Percentiles rank a stretch among this genome's conserved stretches.
Evolutionary conservation across 768 basidiomycete species (phyloP).

Genomic region (Butyriboletus loyo): DNA sequence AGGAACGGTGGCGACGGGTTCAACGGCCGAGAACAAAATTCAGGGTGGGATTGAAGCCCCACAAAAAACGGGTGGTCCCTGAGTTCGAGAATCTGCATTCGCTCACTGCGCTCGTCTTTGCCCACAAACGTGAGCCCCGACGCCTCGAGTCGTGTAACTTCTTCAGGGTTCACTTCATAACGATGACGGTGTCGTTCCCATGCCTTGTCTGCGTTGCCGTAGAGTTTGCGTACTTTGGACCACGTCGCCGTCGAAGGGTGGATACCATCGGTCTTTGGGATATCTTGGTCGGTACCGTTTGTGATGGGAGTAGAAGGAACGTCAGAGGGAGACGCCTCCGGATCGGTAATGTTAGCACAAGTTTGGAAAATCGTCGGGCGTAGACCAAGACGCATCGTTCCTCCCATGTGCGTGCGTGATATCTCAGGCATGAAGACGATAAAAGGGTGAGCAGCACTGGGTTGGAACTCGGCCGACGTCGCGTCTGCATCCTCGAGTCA

Average conservation of each 20-base stretch:
- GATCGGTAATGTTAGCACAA: conserved; percentile 20
- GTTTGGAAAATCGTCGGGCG: conserved; percentile 90
- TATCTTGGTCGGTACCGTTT: conserved; percentile 2
- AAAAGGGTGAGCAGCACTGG: conserved; percentile 61
- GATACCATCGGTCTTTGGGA: conserved; percentile 6
- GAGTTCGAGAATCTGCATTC: conserved; percentile 96
- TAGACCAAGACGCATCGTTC: conserved; percentile 99
- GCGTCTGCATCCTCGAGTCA: conserved; percentile 53
- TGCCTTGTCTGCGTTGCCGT: conserved; percentile 75
- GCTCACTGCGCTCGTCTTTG: conserved; percentile 92
- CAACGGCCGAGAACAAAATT: conserved; percentile 96
- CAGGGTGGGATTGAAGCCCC: conserved; percentile 94
- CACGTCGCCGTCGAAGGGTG: conserved; percentile 51
- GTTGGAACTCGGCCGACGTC: conserved; percentile 78
- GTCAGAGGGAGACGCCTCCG: conserved; percentile 13
- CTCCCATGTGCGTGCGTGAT: conserved; percentile 96
- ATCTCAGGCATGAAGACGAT: conserved; percentile 99
- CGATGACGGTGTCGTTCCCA: conserved; percentile 98
- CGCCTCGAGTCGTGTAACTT: conserved; percentile 65
- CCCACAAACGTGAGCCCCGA: conserved; percentile 80
- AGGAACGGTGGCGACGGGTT: conserved; percentile 98
- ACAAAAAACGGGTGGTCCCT: conserved; percentile 91
- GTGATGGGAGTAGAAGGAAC: conserved; percentile 1
- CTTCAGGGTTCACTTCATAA: conserved; percentile 92
- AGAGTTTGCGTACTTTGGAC: conserved; percentile 74